Percentiles rank a stretch among this genome's conserved stretches.
These are phyloP conservation scores for Chaetoceros muelleri DNA, from an alignment of 108 stramenopile species.

Conservation along the genomic window DNA sequence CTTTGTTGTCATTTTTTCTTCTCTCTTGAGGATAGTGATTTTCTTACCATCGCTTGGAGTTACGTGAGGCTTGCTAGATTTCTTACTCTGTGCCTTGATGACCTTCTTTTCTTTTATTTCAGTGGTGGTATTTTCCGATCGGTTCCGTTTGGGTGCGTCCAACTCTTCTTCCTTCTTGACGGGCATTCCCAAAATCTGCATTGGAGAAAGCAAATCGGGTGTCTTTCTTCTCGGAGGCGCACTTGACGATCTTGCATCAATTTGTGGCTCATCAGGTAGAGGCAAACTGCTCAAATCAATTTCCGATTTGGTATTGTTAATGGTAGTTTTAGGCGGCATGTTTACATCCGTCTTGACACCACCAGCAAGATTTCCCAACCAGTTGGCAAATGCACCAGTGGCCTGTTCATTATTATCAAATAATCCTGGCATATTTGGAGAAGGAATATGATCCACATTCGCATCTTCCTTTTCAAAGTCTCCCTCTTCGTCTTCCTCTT, in stretches of 20 bases:
- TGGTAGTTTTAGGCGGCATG: no score
- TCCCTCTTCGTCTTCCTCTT: constrained; percentile 27
- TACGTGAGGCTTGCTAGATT: constrained; percentile 4
- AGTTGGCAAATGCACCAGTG: constrained; percentile 57
- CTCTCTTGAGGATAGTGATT: constrained; percentile 43
- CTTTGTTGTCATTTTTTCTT: constrained; percentile 1
- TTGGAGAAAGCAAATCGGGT: constrained; percentile 1
- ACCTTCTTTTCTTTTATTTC: no score
- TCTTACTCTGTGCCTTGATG: neutral
- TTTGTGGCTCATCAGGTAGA: neutral
- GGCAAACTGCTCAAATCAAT: neutral
- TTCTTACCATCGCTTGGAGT: constrained; percentile 19
- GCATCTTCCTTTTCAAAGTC: constrained; percentile 20
- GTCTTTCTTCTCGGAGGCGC: constrained; percentile 1
- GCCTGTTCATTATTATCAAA: constrained; percentile 3
- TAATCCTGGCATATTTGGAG: constrained; percentile 8
- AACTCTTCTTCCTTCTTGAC: neutral
- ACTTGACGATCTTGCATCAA: neutral
- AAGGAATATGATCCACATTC: constrained; percentile 11
- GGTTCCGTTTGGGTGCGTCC: neutral
- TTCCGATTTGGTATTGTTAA: constrained; percentile 11
- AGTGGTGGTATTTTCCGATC: no score
- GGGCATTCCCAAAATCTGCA: constrained; percentile 14
- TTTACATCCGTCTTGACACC: neutral
- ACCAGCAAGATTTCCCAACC: constrained; percentile 40